A percentile compares a stretch with the other conserved stretches of the same genome.
Conservation (phyloP, 768 basidiomycete species). For the Crassisporium funariophilum region DNA sequence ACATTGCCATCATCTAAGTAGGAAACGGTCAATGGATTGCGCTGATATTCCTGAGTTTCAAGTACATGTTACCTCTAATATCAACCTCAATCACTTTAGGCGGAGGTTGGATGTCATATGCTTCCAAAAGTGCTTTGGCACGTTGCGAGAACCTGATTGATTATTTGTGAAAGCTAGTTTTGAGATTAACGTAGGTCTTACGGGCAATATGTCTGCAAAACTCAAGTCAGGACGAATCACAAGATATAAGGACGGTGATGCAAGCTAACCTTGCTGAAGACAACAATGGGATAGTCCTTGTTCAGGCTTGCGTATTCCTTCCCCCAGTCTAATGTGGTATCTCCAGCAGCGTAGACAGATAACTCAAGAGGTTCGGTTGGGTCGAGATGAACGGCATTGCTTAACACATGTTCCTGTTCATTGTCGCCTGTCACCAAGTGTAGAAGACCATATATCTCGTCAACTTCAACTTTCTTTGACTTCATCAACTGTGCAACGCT, state of each 20-base stretch:
- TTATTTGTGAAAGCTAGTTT: background rate
- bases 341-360: slow-evolving; percentile 55
- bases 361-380: slow-evolving; percentile 50
- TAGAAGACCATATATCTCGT: slow-evolving; percentile 74
- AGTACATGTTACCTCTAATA: slow-evolving; percentile 62
- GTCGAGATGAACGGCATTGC: slow-evolving; percentile 43
- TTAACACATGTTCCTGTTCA: slow-evolving; percentile 42
- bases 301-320: slow-evolving; percentile 44
- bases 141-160: slow-evolving; percentile 53
- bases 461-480: slow-evolving; percentile 32
- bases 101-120: slow-evolving; percentile 60
- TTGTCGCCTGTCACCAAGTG: slow-evolving; percentile 58
- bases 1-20: slow-evolving; percentile 57
- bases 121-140: slow-evolving; percentile 63
- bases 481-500: slow-evolving; percentile 41
- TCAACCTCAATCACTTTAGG: slow-evolving; percentile 80
- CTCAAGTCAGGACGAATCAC: background rate
- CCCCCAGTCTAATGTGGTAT: slow-evolving; percentile 45
- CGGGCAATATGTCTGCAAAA: slow-evolving; percentile 70
- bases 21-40: slow-evolving; percentile 16
- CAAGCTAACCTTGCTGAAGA: slow-evolving; percentile 76
- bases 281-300: slow-evolving; percentile 61
- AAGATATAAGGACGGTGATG: background rate
- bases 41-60: too few species aligned
- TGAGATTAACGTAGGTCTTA: slow-evolving; percentile 38